Evolutionary conservation across 805 yeast species (phyloP).

Genomic region (Schizosaccharomyces osmophilus): DNA sequence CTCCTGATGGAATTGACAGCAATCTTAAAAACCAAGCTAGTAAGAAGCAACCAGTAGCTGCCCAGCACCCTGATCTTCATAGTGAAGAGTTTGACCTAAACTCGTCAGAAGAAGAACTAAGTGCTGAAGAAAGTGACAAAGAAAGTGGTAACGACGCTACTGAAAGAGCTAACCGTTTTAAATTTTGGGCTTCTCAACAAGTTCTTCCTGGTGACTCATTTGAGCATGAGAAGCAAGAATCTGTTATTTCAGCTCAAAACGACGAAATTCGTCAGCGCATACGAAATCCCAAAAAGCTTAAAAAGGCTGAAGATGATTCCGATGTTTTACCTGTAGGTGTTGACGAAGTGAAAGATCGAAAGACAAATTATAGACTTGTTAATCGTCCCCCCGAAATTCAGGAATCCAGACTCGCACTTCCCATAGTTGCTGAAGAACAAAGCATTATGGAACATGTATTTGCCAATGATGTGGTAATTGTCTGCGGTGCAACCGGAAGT

Average conservation of each 20-base stretch:
- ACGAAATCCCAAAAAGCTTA: constrained; percentile 19
- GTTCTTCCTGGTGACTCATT: constrained; percentile 30
- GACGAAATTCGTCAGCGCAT: background rate
- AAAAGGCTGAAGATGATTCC: constrained; percentile 47
- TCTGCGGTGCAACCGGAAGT: constrained; percentile 96
- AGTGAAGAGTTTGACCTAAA: constrained; percentile 8
- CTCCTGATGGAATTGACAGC: constrained; percentile 10
- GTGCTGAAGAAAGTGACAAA: constrained; percentile 7
- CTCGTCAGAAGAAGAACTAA: constrained; percentile 6
- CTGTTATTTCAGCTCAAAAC: background rate
- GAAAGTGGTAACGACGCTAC: constrained; percentile 20
- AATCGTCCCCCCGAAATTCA: constrained; percentile 45
- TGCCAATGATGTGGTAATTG: constrained; percentile 68
- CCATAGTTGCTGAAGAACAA: constrained; percentile 79
- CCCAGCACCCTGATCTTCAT: constrained; percentile 17
- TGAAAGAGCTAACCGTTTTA: constrained; percentile 39
- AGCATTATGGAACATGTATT: constrained; percentile 84
- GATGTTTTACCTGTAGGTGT: constrained; percentile 36
- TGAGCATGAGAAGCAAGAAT: background rate
- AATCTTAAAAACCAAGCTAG: constrained; percentile 9
- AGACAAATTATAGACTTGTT: constrained; percentile 44
- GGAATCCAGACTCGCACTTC: constrained; percentile 41
- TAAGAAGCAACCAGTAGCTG: constrained; percentile 8
- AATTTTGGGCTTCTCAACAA: constrained; percentile 68
- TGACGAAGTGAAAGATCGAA: constrained; percentile 19